Evolutionary conservation across 2,329 filamentous ascomycete species (phyloP).

Genomic region (Tothia fuscella): DNA sequence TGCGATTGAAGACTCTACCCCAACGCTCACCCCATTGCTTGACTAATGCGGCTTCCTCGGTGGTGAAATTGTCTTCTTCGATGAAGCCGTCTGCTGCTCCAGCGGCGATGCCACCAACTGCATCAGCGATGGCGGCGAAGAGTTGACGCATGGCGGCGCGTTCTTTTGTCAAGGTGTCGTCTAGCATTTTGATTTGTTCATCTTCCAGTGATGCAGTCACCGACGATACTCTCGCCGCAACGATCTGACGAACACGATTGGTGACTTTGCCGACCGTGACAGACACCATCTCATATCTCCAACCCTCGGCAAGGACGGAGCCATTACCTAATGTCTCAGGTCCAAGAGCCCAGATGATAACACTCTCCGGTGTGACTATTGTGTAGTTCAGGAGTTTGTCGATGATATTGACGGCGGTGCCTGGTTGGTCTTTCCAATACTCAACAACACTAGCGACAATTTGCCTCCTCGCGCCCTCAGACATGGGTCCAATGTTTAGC

Average conservation of each 20-base stretch:
- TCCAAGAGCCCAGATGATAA: conserved; percentile 80
- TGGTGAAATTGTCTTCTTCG: conserved; percentile 41
- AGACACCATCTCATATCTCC: conserved; percentile 82
- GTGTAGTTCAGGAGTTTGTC: conserved; percentile 97
- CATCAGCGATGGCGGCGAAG: conserved; percentile 70
- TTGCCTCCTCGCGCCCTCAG: conserved; percentile 66
- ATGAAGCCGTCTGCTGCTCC: conserved; percentile 66
- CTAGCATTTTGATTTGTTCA: conserved; percentile 47
- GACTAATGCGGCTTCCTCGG: conserved; percentile 47
- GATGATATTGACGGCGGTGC: conserved; percentile 81
- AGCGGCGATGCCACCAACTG: conserved; percentile 57
- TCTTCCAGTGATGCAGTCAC: neutral
- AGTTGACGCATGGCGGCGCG: conserved; percentile 63
- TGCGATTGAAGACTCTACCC: conserved; percentile 72
- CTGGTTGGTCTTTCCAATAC: conserved; percentile 89
- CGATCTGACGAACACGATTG: conserved; percentile 70
- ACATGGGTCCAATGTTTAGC: conserved; percentile 62
- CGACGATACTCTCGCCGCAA: conserved; percentile 45
- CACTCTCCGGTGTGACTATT: conserved; percentile 73
- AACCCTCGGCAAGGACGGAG: conserved; percentile 55
- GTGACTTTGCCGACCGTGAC: conserved; percentile 87
- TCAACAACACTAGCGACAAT: conserved; percentile 83
- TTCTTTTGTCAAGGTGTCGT: conserved; percentile 58
- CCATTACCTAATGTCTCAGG: conserved; percentile 50
- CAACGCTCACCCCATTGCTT: conserved; percentile 75